Conservation (phyloP, 129 eudicot species). For the Artemisia annua region DNA sequence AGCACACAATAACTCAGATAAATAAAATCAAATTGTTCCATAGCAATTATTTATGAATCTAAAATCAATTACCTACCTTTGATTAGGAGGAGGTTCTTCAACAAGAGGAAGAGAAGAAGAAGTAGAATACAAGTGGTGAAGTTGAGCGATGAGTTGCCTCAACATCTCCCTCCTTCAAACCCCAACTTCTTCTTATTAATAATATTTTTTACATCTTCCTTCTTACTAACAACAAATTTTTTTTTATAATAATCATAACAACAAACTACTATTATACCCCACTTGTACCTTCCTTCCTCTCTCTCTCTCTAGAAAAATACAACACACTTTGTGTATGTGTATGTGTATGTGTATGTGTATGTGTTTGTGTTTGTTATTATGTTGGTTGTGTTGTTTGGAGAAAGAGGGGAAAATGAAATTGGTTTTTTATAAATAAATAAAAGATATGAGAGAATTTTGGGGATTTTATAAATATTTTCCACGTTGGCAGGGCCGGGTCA, state of each 20-base stretch:
- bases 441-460: too few species aligned
- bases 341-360: too few species aligned
- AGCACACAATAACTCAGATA: too few species aligned
- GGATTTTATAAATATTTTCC: slow-evolving; percentile 16
- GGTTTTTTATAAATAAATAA: neutral
- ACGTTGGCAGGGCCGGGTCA: slow-evolving; percentile 25
- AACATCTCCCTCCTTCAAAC: slow-evolving; percentile 47
- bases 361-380: slow-evolving; percentile 14
- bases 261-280: slow-evolving; percentile 35
- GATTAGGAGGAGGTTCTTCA: slow-evolving; percentile 22
- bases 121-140: slow-evolving; percentile 45
- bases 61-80: neutral
- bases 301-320: slow-evolving; percentile 9
- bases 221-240: neutral
- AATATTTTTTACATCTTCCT: slow-evolving; percentile 22
- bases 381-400: neutral
- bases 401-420: slow-evolving; percentile 21
- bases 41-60: neutral
- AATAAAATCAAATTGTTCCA: too few species aligned
- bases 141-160: slow-evolving; percentile 72
- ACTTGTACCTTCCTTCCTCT: slow-evolving; percentile 11
- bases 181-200: slow-evolving; percentile 12
- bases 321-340: slow-evolving; percentile 27
- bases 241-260: slow-evolving; percentile 13
- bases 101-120: slow-evolving; percentile 35